Evolutionary conservation across 2,329 filamentous ascomycete genomes (phyloP).

Genomic region (Didymella glomerata): DNA sequence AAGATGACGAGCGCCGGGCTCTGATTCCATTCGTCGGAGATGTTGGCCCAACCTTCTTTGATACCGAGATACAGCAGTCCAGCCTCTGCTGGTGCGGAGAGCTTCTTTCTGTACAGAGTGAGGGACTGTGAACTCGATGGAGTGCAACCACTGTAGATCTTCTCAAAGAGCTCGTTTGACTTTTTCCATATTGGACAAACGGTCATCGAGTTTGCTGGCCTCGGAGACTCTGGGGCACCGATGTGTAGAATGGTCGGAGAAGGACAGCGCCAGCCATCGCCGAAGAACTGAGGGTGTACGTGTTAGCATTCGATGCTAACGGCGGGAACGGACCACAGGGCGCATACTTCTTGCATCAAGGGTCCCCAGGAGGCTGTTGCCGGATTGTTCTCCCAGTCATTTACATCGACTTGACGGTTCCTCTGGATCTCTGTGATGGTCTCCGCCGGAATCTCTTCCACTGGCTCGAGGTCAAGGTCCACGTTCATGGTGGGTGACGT

Average conservation of each 20-base stretch:
- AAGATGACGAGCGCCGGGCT: slow-evolving; percentile 42
- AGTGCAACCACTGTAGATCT: slow-evolving; percentile 33
- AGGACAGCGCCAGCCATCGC: slow-evolving; percentile 40
- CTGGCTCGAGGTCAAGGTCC: slow-evolving; percentile 27
- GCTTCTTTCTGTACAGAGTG: slow-evolving; percentile 3
- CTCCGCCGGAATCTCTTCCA: slow-evolving; percentile 25
- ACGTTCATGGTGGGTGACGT: slow-evolving; percentile 18
- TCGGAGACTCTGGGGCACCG: slow-evolving; percentile 25
- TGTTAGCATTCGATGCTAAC: slow-evolving; percentile 9
- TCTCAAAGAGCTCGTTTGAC: slow-evolving; percentile 44
- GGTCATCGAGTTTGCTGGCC: slow-evolving; percentile 8
- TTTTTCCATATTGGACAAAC: slow-evolving; percentile 42
- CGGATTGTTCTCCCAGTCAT: slow-evolving; percentile 30
- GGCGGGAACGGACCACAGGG: background rate
- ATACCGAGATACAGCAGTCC: slow-evolving; percentile 43
- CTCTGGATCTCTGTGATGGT: slow-evolving; percentile 19
- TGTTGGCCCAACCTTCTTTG: slow-evolving; percentile 39
- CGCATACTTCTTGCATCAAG: slow-evolving; percentile 38
- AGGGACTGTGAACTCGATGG: slow-evolving; percentile 23
- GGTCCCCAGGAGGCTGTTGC: slow-evolving; percentile 41
- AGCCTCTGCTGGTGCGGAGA: slow-evolving; percentile 32
- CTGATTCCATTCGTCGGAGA: slow-evolving; percentile 39
- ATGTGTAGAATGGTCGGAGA: slow-evolving; percentile 45
- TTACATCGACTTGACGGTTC: slow-evolving; percentile 19
- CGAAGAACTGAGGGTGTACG: slow-evolving; percentile 36